Conservation (phyloP, 345 rosid genomes). For the Gossypium thurberi region DNA sequence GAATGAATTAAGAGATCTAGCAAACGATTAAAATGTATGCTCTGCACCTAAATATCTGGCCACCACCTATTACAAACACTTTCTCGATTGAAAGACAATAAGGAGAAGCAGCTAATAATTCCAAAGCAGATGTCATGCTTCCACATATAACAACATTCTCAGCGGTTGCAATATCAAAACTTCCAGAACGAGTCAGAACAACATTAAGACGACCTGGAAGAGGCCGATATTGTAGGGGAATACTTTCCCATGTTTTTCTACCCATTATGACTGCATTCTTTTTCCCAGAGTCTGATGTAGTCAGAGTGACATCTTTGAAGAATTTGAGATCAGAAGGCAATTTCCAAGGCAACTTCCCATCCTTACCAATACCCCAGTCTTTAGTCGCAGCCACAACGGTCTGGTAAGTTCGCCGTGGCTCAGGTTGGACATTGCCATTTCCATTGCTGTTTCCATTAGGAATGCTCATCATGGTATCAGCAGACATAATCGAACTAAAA, state of each 20-base stretch:
- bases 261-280: slow-evolving; percentile 95
- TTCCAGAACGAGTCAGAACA: slow-evolving; percentile 85
- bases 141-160: slow-evolving; percentile 88
- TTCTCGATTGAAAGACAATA: slow-evolving; percentile 84
- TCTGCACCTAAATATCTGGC: slow-evolving; percentile 62
- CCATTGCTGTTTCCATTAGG: slow-evolving; percentile 32
- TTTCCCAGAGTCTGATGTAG: slow-evolving; percentile 56
- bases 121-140: slow-evolving; percentile 72
- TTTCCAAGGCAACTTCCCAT: slow-evolving; percentile 80
- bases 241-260: slow-evolving; percentile 93
- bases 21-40: not conserved
- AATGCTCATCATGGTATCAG: slow-evolving; percentile 30
- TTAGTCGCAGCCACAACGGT: slow-evolving; percentile 88
- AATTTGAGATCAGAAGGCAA: slow-evolving; percentile 81
- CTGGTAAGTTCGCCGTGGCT: slow-evolving; percentile 59
- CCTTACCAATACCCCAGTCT: slow-evolving; percentile 85
- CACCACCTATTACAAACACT: slow-evolving; percentile 90
- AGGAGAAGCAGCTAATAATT: slow-evolving; percentile 68
- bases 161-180: slow-evolving; percentile 75
- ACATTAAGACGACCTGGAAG: slow-evolving; percentile 88
- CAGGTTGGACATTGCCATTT: slow-evolving; percentile 27
- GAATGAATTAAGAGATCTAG: not conserved
- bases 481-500: slow-evolving; percentile 34
- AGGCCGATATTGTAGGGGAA: slow-evolving; percentile 58
- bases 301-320: slow-evolving; percentile 64